These are phyloP conservation scores for Phialophora macrospora DNA, from an alignment of 2,329 filamentous ascomycete genomes.

Conservation along the genomic window DNA sequence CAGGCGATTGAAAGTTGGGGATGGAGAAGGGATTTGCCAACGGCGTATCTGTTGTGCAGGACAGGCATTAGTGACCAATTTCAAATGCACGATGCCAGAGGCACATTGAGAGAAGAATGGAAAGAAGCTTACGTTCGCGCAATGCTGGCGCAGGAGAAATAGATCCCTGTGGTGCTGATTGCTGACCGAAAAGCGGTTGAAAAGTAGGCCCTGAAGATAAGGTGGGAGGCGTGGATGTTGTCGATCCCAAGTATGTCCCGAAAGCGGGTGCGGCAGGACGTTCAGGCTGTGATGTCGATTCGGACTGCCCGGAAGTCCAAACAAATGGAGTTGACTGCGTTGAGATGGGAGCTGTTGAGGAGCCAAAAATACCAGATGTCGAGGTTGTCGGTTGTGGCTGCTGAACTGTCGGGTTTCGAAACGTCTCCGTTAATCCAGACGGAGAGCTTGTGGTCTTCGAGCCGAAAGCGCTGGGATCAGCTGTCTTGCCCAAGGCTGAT, in stretches of 20 bases:
- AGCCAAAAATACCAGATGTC: slow-evolving; percentile 4
- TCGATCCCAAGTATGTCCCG: not conserved
- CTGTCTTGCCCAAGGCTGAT: slow-evolving; percentile 20
- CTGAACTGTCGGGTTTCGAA: not conserved
- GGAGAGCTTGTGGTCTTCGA: not conserved
- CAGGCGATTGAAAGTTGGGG: slow-evolving; percentile 8
- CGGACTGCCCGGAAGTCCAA: not conserved
- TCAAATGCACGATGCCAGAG: not conserved
- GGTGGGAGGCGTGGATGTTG: not conserved
- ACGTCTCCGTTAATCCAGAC: not conserved
- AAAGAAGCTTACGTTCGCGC: slow-evolving; percentile 16
- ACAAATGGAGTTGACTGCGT: not conserved
- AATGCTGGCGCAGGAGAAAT: not conserved
- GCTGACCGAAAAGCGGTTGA: not conserved
- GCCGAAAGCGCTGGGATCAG: not conserved
- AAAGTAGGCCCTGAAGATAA: not conserved
- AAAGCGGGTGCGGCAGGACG: not conserved
- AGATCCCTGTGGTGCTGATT: slow-evolving; percentile 1
- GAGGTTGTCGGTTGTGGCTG: slow-evolving; percentile 3
- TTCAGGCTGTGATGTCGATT: not conserved
- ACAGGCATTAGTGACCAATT: not conserved
- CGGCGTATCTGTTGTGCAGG: slow-evolving; percentile 9
- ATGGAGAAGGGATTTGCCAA: not conserved
- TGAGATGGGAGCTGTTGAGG: not conserved
- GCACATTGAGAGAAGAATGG: not conserved